These are phyloP conservation scores for Globisporangium mamillatum DNA, from an alignment of 352 stramenopile species.

Conservation along the genomic window DNA sequence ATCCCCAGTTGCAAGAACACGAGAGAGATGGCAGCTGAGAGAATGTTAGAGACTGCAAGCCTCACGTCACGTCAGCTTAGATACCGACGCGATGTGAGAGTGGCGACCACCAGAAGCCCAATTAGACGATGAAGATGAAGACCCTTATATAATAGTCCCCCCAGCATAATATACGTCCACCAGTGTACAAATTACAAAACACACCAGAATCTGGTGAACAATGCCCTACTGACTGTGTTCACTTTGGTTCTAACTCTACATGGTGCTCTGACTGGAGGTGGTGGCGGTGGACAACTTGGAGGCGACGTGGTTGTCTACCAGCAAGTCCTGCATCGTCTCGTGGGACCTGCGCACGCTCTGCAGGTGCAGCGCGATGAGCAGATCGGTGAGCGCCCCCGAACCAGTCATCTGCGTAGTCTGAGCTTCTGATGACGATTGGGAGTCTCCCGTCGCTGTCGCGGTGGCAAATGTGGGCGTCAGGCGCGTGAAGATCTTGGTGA, in stretches of 20 bases:
- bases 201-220: no score
- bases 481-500: constrained; percentile 8
- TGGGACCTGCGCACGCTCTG: constrained; percentile 3
- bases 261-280: not conserved
- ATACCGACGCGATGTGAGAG: not conserved
- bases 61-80: not conserved
- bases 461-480: not conserved
- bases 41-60: not conserved
- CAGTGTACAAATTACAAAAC: not conserved
- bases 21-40: not conserved
- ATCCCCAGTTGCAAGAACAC: not conserved
- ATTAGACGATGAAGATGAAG: constrained; percentile 2
- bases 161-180: not conserved
- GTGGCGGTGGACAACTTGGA: not conserved
- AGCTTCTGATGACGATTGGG: not conserved
- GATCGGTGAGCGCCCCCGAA: not conserved
- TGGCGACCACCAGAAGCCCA: not conserved
- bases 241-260: not conserved
- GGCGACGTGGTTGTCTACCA: not conserved
- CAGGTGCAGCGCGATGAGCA: constrained; percentile 15
- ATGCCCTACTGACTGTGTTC: not conserved
- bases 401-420: not conserved
- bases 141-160: constrained; percentile 11
- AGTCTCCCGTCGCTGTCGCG: not conserved
- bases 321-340: constrained; percentile 9